phyloP scores from a whole-genome alignment of 257 asterid genomes.

The Jacaranda mimosifolia region DNA sequence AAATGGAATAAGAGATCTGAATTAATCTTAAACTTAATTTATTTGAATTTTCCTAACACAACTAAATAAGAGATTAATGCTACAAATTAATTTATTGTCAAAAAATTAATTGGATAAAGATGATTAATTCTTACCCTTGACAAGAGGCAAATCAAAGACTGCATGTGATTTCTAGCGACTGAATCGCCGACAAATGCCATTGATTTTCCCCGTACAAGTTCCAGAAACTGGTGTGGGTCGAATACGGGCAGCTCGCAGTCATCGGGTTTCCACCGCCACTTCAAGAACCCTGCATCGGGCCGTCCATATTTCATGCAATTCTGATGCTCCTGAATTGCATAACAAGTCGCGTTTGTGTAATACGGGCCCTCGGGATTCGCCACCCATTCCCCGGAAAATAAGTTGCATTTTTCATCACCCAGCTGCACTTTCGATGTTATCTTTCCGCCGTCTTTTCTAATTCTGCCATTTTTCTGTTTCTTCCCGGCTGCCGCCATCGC shows the following conservation, averaged over 20 bases:
- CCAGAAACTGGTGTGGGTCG: slow-evolving; percentile 58
- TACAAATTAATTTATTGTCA: background rate
- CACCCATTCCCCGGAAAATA: slow-evolving; percentile 77
- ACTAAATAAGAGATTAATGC: too few species aligned
- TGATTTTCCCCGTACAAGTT: slow-evolving; percentile 65
- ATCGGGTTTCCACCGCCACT: slow-evolving; percentile 86
- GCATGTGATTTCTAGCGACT: slow-evolving; percentile 86
- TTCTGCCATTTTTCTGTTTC: slow-evolving; percentile 4
- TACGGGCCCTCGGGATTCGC: slow-evolving; percentile 65
- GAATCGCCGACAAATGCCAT: slow-evolving; percentile 86
- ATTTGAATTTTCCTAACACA: too few species aligned
- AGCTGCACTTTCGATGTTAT: slow-evolving; percentile 29
- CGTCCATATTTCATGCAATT: slow-evolving; percentile 77
- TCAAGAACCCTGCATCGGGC: slow-evolving; percentile 69
- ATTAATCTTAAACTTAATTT: too few species aligned
- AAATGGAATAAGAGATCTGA: too few species aligned
- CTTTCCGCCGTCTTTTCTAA: background rate
- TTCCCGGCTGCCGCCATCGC: background rate
- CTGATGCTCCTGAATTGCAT: slow-evolving; percentile 84
- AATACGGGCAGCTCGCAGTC: slow-evolving; percentile 69
- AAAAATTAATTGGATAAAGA: background rate
- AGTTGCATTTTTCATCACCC: slow-evolving; percentile 50
- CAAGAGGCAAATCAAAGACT: slow-evolving; percentile 82
- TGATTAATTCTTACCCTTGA: slow-evolving; percentile 51
- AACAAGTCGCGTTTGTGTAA: slow-evolving; percentile 72